A percentile compares a stretch with the other conserved stretches of the same genome.
These are phyloP conservation scores for Camellia granthamiana DNA, from an alignment of 148 eudicot genomes.

Conservation along the genomic window DNA sequence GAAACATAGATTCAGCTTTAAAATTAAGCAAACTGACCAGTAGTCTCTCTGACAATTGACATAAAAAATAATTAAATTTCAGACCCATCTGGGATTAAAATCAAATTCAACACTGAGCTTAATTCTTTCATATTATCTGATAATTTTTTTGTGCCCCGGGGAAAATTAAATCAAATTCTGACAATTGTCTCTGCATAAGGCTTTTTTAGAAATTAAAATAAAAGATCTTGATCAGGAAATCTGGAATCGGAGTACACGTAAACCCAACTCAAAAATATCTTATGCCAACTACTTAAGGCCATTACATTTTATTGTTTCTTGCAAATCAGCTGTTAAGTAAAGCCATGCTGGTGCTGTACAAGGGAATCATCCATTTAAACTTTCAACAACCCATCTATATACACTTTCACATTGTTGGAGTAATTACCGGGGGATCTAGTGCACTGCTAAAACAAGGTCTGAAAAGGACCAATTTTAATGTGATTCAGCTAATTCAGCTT, in stretches of 20 bases:
- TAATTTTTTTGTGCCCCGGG: background rate
- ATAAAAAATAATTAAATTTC: background rate
- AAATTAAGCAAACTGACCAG: background rate
- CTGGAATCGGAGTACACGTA: background rate
- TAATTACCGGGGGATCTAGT: too few relatives aligned
- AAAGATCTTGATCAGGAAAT: background rate
- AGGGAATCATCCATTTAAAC: background rate
- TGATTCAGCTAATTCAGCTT: background rate
- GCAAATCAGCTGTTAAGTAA: background rate
- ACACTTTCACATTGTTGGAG: too few relatives aligned
- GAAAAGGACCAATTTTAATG: too few relatives aligned
- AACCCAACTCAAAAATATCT: background rate
- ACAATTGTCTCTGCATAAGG: background rate
- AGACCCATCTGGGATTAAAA: background rate
- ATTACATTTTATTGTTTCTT: background rate
- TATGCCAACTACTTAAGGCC: background rate
- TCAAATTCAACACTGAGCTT: background rate
- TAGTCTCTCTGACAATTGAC: background rate
- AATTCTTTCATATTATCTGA: background rate
- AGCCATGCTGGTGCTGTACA: background rate
- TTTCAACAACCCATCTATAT: background rate
- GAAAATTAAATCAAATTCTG: background rate
- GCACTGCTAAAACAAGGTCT: too few relatives aligned
- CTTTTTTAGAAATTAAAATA: too few relatives aligned
- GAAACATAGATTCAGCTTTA: too few relatives aligned